Base-by-base conservation (phyloP, 371 early-diverging fungal species). In the Mucor saturninus region DNA sequence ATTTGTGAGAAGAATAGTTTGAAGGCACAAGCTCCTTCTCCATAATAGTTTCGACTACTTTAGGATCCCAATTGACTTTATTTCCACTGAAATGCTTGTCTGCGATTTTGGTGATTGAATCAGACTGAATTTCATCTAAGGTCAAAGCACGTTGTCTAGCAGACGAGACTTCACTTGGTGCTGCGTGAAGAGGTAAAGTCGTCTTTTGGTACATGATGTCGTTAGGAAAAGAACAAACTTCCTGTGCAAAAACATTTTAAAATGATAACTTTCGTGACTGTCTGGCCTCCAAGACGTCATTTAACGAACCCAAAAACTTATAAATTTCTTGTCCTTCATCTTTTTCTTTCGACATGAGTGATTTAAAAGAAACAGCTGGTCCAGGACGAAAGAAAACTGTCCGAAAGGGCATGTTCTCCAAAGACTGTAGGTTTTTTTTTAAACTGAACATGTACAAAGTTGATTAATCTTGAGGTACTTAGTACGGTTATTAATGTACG, bases 401-500 rank as follows among this genome's bases (percentile, higher is more conserved):
- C 4, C 73, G 80, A 8, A 82, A 78, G 53, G 83, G 82, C 62
- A 77, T 81, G 77, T 85, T 82, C 50, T 71, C 79, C 13, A 82
- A 79, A 70, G 85, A 83, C 42, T 67, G 85, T 80, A 75, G 64
- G 79, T 42, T 40, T 37, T 26, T 48, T 43, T 35, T 49, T 52
- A 15, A 26, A 4, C 21, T 48, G 15, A 30, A 50, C 4, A 46
- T 21, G 15, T 21, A 5, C n/a, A 21, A 21, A 11, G n/a, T 54
- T 5, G 11, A n/a, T 50, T 2, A 61, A 39, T 56, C n/a, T 15
- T 52, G 11, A 29, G 52, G 1, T 46, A 11, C 38, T 11, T 56
- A 89, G 91, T 97, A 52, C 84, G 91, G 62, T 75, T 86, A 55
- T 81, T 99, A 72, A 95, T 99, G 95, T 99, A 95, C 79, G 99